A percentile compares a stretch with the other conserved stretches of the same genome.
Conservation (phyloP, 2,329 filamentous ascomycete species). For the Sporothrix pseudoabietina region DNA sequence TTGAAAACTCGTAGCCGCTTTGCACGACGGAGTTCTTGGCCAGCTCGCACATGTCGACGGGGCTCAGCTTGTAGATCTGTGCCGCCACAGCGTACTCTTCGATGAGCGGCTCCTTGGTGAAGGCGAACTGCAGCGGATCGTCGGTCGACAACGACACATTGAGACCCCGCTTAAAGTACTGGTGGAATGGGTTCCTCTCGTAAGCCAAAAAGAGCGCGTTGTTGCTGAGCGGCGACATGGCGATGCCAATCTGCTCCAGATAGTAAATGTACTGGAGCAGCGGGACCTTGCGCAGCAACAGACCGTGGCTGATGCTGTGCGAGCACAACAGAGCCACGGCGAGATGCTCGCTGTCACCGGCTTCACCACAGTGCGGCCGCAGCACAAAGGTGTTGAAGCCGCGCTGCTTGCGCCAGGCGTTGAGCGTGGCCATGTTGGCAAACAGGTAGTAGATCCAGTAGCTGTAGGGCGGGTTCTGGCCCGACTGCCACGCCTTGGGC, state of each 20-base stretch:
- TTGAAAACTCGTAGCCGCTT: slow-evolving; percentile 84
- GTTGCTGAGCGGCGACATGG: slow-evolving; percentile 98
- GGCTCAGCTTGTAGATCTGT: slow-evolving; percentile 96
- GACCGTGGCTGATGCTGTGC: slow-evolving; percentile 94
- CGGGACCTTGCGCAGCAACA: slow-evolving; percentile 90
- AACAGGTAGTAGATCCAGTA: slow-evolving; percentile 99
- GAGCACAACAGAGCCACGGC: slow-evolving; percentile 89
- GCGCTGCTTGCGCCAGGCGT: slow-evolving; percentile 84
- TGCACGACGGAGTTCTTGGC: slow-evolving; percentile 95
- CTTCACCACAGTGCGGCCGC: slow-evolving; percentile 93
- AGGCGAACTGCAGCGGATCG: slow-evolving; percentile 95
- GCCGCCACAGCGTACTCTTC: slow-evolving; percentile 98
- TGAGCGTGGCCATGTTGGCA: slow-evolving; percentile 89
- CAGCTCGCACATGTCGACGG: slow-evolving; percentile 97
- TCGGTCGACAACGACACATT: slow-evolving; percentile 97
- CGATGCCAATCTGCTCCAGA: slow-evolving; percentile 95
- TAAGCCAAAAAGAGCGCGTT: slow-evolving; percentile 96
- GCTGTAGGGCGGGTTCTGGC: slow-evolving; percentile 95
- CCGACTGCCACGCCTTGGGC: slow-evolving; percentile 83
- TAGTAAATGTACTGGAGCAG: slow-evolving; percentile 97
- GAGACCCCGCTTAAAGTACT: slow-evolving; percentile 90
- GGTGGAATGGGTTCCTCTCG: slow-evolving; percentile 92
- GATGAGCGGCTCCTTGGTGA: slow-evolving; percentile 96
- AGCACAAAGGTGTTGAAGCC: slow-evolving; percentile 96
- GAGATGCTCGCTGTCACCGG: slow-evolving; percentile 93